Evolutionary conservation across 495 filamentous ascomycete genomes (phyloP), one percentile per base, ranked within the genome.

Genomic region (Trichodelitschia bisporula): DNA sequence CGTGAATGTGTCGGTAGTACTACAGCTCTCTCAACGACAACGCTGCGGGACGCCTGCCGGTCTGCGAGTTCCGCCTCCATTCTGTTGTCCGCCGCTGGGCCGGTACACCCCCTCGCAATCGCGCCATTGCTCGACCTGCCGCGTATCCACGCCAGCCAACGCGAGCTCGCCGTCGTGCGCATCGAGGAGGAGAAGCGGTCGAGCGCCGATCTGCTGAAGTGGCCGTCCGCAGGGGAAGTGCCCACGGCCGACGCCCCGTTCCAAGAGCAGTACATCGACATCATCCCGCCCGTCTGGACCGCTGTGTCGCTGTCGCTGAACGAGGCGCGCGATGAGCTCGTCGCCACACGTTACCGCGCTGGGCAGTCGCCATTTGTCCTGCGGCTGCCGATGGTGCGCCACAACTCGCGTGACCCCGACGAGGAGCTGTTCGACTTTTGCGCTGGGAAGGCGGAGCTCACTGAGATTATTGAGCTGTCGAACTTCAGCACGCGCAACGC

Each of bases 361-460:
- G 67, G 65, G 12, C 62, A 74, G 18, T 62, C 59, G 17, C 86
- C 89, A 5, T 83, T 95, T 39, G 62, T 86, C 26, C 51, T 97
- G 15, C 71, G 79, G 6, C 58, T 95, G 15, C 86, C 86, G 0
- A 64, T 95, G 14, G 66, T 66, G 34, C 56, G 89, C 20, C 74
- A 83, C 18, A 77, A 64, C 39, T 74, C 72, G 0, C 65, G 77
- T n/a, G 82, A 82, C 32, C 58, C 59, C 19, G 76, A 80, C 29
- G 75, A 76, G 26, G 77, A 80, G 21, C 59, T 70, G 1, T 92
- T 95, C 42, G 72, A 69, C 18, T 97, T 89, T 41, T 61, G 69
- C 10, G 62, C 73, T 37, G 82, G 76, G 12, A 67, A 66, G 30
- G 44, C 61, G 2, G 83, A 92, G 43, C 60, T 97, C 42, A 54